phyloP scores from a whole-genome alignment of 164 flowering plant genomes.

The Chimonanthus praecox region DNA sequence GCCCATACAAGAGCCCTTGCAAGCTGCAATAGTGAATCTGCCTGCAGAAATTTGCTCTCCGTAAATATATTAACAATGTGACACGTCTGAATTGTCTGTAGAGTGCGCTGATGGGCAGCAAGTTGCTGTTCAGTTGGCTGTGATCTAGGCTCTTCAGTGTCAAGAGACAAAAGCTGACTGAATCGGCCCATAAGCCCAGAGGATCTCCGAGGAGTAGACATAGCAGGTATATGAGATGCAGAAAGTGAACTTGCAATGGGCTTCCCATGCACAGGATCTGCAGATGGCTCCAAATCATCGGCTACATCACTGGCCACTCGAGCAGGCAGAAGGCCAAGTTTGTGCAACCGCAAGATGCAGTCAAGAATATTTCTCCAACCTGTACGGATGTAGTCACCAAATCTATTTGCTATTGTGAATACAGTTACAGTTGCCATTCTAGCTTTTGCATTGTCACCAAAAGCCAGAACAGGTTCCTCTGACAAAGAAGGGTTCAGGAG shows the following conservation, averaged over 20 bases:
- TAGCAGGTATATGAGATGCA: constrained; percentile 24
- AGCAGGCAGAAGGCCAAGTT: constrained; percentile 38
- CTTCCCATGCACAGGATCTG: constrained; percentile 25
- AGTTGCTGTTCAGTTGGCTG: constrained; percentile 34
- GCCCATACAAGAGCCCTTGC: constrained; percentile 33
- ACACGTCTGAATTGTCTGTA: constrained; percentile 37
- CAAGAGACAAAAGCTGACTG: constrained; percentile 35
- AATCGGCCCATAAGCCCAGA: constrained; percentile 38
- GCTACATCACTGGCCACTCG: constrained; percentile 29
- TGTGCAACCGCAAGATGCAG: constrained; percentile 38
- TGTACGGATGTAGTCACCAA: constrained; percentile 35
- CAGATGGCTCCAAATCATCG: constrained; percentile 25
- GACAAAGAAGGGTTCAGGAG: constrained; percentile 20
- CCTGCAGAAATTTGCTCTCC: constrained; percentile 33
- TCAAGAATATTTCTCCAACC: constrained; percentile 43
- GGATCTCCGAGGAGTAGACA: constrained; percentile 29
- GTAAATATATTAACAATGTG: constrained; percentile 36
- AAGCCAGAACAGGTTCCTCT: constrained; percentile 28
- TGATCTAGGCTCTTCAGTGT: constrained; percentile 36
- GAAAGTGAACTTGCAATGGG: constrained; percentile 24
- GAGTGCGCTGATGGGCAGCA: constrained; percentile 35
- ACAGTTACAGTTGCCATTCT: constrained; percentile 28
- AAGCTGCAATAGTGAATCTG: constrained; percentile 32
- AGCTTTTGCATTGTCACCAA: constrained; percentile 31
- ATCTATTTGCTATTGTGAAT: constrained; percentile 20